A percentile compares a stretch with the other conserved stretches of the same genome.
phyloP scores from a whole-genome alignment of 176 grass and related monocot species.

The Ampelocalamus luodianensis region DNA sequence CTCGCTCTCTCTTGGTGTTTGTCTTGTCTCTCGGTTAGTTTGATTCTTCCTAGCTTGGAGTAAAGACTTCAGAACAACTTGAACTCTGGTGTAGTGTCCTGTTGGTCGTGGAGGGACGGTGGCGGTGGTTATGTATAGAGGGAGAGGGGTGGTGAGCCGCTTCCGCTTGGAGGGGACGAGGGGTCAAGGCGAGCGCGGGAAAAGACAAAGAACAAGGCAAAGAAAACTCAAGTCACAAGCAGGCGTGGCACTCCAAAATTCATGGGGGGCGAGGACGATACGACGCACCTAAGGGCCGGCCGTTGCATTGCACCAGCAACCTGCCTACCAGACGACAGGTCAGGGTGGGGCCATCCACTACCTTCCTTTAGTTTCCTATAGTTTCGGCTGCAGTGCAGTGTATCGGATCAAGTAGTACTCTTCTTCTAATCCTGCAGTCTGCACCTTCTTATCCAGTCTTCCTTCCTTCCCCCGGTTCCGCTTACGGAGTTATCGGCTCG shows the following conservation, averaged over 20 bases:
- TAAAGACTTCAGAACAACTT: not conserved
- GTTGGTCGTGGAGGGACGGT: not conserved
- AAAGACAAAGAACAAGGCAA: not conserved
- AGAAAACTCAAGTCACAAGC: not conserved
- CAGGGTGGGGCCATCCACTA: too few species aligned
- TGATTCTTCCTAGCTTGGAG: not conserved
- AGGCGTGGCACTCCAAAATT: not conserved
- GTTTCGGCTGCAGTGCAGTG: too few species aligned
- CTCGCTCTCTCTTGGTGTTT: not conserved
- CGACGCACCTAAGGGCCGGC: too few species aligned
- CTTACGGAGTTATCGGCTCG: too few species aligned
- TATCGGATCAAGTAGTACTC: too few species aligned
- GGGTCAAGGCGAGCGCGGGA: slow-evolving; percentile 5
- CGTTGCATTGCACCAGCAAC: too few species aligned
- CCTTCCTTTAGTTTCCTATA: too few species aligned
- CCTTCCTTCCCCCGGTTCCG: too few species aligned
- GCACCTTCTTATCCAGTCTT: too few species aligned
- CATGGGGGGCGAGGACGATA: not conserved
- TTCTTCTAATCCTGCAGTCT: too few species aligned
- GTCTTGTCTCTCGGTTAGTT: not conserved
- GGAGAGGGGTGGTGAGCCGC: not conserved
- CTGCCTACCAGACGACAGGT: too few species aligned
- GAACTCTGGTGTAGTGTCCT: not conserved
- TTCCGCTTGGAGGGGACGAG: not conserved
- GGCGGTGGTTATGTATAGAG: not conserved